Percentiles rank a stretch among this genome's conserved stretches.
phyloP scores from a whole-genome alignment of 768 basidiomycete species.

The Mycena amicta region DNA sequence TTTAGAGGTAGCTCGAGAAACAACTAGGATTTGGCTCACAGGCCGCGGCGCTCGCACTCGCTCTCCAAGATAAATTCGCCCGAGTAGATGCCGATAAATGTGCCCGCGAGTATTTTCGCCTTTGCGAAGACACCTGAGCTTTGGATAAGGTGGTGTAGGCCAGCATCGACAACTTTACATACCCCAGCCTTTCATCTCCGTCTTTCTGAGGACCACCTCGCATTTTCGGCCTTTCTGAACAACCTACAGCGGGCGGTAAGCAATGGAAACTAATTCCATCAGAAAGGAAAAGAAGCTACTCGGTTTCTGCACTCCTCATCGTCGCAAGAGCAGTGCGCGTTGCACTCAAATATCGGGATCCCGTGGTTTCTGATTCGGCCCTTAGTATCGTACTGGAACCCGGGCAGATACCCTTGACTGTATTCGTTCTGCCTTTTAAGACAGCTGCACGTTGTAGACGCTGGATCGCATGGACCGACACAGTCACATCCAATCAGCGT shows the following conservation, averaged over 20 bases:
- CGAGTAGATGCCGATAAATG: conserved; percentile 82
- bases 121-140: conserved; percentile 69
- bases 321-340: conserved; percentile 77
- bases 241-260: conserved; percentile 51
- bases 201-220: conserved; percentile 67
- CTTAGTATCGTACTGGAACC: conserved; percentile 71
- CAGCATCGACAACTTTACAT: conserved; percentile 27
- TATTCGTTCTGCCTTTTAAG: conserved; percentile 54
- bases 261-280: no score
- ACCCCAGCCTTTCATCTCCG: conserved; percentile 87
- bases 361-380: conserved; percentile 53
- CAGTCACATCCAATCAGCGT: conserved; percentile 73
- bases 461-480: conserved; percentile 73
- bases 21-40: conserved; percentile 42
- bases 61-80: conserved; percentile 78
- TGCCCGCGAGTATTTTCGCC: conserved; percentile 65
- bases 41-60: conserved; percentile 68
- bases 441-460: conserved; percentile 73
- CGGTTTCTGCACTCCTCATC: conserved; percentile 76
- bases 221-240: conserved; percentile 78
- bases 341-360: conserved; percentile 85
- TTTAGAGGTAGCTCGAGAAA: conserved; percentile 6
- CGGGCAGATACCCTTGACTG: conserved; percentile 29
- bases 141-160: not conserved
- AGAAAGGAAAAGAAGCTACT: no score